A percentile compares a stretch with the other conserved stretches of the same genome.
Conservation (phyloP, 2,329 filamentous ascomycete species). For the Bipolaris victoriae region DNA sequence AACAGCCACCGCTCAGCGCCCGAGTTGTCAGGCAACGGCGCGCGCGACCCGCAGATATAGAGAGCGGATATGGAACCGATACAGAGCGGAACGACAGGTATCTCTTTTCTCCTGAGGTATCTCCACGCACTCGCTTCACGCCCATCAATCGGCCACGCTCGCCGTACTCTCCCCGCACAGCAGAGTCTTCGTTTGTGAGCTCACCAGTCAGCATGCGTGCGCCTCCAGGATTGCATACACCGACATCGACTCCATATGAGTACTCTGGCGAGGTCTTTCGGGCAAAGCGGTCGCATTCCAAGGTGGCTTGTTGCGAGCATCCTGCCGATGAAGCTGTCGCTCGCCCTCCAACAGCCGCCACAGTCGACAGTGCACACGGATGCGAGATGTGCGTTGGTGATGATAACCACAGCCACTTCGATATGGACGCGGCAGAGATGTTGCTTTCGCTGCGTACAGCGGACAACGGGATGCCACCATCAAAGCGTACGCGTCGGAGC, state of each 20-base stretch:
- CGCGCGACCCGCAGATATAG: slow-evolving; percentile 32
- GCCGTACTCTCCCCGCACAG: slow-evolving; percentile 19
- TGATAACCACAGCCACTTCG: slow-evolving; percentile 20
- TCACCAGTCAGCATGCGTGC: slow-evolving; percentile 17
- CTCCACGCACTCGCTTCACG: slow-evolving; percentile 48
- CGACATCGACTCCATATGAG: slow-evolving; percentile 23
- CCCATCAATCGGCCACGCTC: slow-evolving; percentile 49
- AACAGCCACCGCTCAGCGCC: slow-evolving; percentile 21
- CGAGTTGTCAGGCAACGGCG: slow-evolving; percentile 16
- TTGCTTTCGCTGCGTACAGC: slow-evolving; percentile 41
- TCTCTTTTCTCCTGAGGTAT: slow-evolving; percentile 49
- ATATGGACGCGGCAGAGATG: slow-evolving; percentile 46
- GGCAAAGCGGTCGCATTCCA: slow-evolving; percentile 40
- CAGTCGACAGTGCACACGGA: slow-evolving; percentile 10
- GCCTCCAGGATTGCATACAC: slow-evolving; percentile 10
- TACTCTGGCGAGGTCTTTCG: slow-evolving; percentile 17
- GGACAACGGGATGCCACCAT: slow-evolving; percentile 27
- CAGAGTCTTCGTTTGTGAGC: slow-evolving; percentile 18
- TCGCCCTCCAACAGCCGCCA: slow-evolving; percentile 13
- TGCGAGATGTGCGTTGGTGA: slow-evolving; percentile 7
- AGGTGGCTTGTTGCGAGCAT: slow-evolving; percentile 21
- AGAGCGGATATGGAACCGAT: slow-evolving; percentile 53
- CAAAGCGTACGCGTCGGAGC: slow-evolving; percentile 42
- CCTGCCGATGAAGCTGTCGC: slow-evolving; percentile 3
- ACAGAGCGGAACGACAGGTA: slow-evolving; percentile 47